Conservation (phyloP, 768 basidiomycete species). For the Lentinula sp. region DNA sequence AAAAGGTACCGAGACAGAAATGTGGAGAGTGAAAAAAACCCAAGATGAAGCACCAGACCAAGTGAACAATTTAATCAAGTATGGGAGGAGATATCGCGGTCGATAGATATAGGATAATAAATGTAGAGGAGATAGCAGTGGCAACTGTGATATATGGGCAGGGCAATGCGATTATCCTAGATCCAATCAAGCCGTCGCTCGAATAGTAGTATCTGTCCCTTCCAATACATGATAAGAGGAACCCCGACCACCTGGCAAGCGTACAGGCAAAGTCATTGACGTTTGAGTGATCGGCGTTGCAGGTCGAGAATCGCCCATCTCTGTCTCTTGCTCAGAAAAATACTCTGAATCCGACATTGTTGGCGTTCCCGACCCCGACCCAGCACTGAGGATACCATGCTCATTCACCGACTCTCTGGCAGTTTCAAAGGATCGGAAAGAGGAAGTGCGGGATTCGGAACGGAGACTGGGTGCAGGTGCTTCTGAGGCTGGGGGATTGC, state of each 20-base stretch:
- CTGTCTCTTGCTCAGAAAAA: constrained; percentile 5
- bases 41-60: not conserved
- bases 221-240: not conserved
- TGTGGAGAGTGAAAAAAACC: not conserved
- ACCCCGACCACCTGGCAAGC: not conserved
- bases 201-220: constrained; percentile 1
- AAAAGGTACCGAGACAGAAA: not conserved
- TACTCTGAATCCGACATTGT: constrained; percentile 3
- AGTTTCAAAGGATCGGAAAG: constrained; percentile 5
- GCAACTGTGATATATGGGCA: not conserved
- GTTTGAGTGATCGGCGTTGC: not conserved
- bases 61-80: not conserved
- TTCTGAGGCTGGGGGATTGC: not conserved
- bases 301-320: not conserved
- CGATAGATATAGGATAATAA: not conserved
- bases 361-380: not conserved
- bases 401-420: constrained; percentile 2
- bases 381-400: not conserved
- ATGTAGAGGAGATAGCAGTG: not conserved
- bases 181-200: not conserved
- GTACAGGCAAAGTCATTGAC: not conserved
- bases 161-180: not conserved
- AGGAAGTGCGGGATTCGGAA: constrained; percentile 6
- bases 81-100: not conserved
- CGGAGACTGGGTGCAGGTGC: not conserved